Evolutionary conservation across 257 asterid genomes (phyloP), one percentile per base, ranked within the genome.

Genomic region (Thymus quinquecostatus): DNA sequence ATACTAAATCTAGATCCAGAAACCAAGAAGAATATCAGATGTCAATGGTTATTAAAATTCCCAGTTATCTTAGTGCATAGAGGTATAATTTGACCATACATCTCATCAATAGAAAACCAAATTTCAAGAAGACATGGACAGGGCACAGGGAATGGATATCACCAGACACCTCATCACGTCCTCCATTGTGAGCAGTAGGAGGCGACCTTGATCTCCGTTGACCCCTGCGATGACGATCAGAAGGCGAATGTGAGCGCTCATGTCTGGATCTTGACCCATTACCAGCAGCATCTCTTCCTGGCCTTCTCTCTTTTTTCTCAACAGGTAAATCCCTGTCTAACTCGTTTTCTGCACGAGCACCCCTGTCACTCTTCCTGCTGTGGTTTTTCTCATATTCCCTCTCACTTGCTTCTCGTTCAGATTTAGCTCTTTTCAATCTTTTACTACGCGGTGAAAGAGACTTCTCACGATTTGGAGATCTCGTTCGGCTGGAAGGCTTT

Each of bases 101-200:
- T 48, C 51, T 48, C 30, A 69, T 34, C 77, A 61, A 60, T 10
- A 54, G 29, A 60, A 27, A 27, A 71, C 14, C 49, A 55, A 71
- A 51, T 30, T 33, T 71, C 8, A 60, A 27, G 30, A 51, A 73
- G 10, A 62, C 45, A 73, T 54, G 64, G 74, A 74, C 32, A 38
- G 60, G 44, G 69, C 59, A 78, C 62, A 75, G 82, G 74, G 81
- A 72, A 73, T 74, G 86, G 80, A 83, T 89, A 85, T 89, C 92
- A 89, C 89, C 90, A 84, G 92, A 84, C 86, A 95, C 99, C 99
- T 92, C 92, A 76, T 87, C 81, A 75, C 69, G 95, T 61, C 82
- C 83, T 81, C 95, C 81, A 48, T 79, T 79, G 71, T 82, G 89
- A 60, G 84, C 82, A 63, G 69, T 73, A 69, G 71, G 40, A 60